phyloP scores from a whole-genome alignment of 495 filamentous ascomycete species.

The Aspergillus ostianus region DNA sequence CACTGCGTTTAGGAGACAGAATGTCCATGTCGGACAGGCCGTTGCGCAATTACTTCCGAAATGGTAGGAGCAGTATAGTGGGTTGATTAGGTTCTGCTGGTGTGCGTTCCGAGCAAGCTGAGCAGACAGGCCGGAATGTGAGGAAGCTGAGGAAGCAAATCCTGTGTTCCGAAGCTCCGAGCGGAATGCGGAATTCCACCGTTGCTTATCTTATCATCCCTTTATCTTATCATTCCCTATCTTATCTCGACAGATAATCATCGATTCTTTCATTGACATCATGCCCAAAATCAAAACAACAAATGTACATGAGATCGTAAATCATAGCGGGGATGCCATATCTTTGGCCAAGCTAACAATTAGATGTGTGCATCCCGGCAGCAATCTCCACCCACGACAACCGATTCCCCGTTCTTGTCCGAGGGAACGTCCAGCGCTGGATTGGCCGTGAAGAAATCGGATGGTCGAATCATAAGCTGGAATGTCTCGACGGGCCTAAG shows the following conservation, averaged over 20 bases:
- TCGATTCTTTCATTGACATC: background rate
- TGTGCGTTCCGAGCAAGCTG: background rate
- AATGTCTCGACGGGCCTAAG: constrained; percentile 55
- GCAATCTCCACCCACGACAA: constrained; percentile 36
- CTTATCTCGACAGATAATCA: background rate
- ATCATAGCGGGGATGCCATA: background rate
- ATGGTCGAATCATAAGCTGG: constrained; percentile 66
- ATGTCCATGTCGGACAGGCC: background rate
- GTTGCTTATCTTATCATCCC: background rate
- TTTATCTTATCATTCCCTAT: no score
- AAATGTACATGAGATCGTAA: background rate
- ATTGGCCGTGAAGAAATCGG: constrained; percentile 74
- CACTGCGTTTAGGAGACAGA: constrained; percentile 6
- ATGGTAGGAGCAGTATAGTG: background rate
- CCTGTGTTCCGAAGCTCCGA: background rate
- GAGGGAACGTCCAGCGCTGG: constrained; percentile 72
- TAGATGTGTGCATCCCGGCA: constrained; percentile 38
- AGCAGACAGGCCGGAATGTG: no score
- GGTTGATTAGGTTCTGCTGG: background rate
- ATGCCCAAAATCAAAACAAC: background rate
- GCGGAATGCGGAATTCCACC: background rate
- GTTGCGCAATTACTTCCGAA: background rate
- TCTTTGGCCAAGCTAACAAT: background rate
- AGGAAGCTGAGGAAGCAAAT: background rate
- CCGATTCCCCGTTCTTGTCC: constrained; percentile 51